A percentile compares a stretch with the other conserved stretches of the same genome.
Evolutionary conservation across 805 yeast genomes (phyloP).

Genomic region (Blastobotrys mokoenaii): DNA sequence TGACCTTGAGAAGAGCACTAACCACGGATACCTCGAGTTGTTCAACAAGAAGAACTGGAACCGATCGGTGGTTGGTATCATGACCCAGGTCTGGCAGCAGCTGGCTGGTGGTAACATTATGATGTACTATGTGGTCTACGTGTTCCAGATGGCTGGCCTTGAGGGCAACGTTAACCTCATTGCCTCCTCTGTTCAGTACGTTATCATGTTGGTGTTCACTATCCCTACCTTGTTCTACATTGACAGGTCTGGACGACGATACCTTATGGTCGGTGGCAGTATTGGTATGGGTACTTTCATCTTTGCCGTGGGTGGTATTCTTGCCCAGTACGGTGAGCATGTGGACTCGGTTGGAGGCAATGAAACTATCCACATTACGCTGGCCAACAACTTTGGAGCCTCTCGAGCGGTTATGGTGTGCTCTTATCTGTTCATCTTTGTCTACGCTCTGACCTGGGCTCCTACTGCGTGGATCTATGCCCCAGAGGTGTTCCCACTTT

Average conservation of each 20-base stretch:
- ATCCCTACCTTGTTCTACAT: slow-evolving; percentile 46
- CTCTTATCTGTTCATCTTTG: slow-evolving; percentile 41
- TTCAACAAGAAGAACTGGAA: slow-evolving; percentile 40
- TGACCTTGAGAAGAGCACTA: slow-evolving; percentile 22
- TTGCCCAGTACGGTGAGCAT: slow-evolving; percentile 29
- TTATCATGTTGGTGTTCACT: slow-evolving; percentile 41
- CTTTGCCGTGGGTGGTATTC: slow-evolving; percentile 46
- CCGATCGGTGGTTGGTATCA: slow-evolving; percentile 45
- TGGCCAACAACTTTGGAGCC: slow-evolving; percentile 16
- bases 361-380: slow-evolving; percentile 24
- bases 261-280: slow-evolving; percentile 6
- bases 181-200: slow-evolving; percentile 37
- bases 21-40: slow-evolving; percentile 19
- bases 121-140: slow-evolving; percentile 60
- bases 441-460: slow-evolving; percentile 36
- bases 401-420: slow-evolving; percentile 37
- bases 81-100: slow-evolving; percentile 50
- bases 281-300: slow-evolving; percentile 54
- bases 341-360: slow-evolving; percentile 33
- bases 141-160: slow-evolving; percentile 59
- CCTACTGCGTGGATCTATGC: slow-evolving; percentile 27
- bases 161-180: slow-evolving; percentile 36
- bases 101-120: slow-evolving; percentile 44
- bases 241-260: slow-evolving; percentile 60
- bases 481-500: slow-evolving; percentile 63